phyloP scores from a whole-genome alignment of 2,329 filamentous ascomycete genomes.

The Trichoderma sp. region DNA sequence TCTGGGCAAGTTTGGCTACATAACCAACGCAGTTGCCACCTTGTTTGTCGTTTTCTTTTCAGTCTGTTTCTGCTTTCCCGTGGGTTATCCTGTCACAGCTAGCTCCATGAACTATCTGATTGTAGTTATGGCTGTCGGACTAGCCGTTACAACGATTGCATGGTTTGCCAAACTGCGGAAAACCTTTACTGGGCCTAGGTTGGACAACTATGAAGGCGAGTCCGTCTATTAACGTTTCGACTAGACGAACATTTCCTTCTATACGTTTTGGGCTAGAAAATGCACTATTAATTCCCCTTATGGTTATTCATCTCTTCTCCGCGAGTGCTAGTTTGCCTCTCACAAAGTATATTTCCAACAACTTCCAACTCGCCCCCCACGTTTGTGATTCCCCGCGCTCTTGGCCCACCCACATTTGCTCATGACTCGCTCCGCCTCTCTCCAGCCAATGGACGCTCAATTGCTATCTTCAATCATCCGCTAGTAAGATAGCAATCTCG shows the following conservation, averaged over 20 bases:
- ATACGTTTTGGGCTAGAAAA: not conserved
- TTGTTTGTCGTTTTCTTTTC: slow-evolving; percentile 30
- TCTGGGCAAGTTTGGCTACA: slow-evolving; percentile 29
- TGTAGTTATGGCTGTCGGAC: slow-evolving; percentile 29
- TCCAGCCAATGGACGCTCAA: not conserved
- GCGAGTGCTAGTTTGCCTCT: not conserved
- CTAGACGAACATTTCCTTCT: not conserved
- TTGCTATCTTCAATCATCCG: not conserved
- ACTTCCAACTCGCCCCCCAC: not conserved
- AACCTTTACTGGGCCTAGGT: slow-evolving; percentile 28
- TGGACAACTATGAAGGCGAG: slow-evolving; percentile 2
- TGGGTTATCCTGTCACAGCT: slow-evolving; percentile 25
- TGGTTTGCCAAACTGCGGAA: slow-evolving; percentile 28
- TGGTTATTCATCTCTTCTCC: not conserved
- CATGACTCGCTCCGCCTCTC: not conserved
- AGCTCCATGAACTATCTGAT: slow-evolving; percentile 32
- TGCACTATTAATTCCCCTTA: not conserved
- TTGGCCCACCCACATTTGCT: not conserved
- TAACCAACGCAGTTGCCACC: slow-evolving; percentile 26
- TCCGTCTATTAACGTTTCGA: not conserved
- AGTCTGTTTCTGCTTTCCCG: slow-evolving; percentile 30
- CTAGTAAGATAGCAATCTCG: slow-evolving; percentile 2
- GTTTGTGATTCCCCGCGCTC: not conserved
- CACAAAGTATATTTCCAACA: not conserved
- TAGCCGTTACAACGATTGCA: slow-evolving; percentile 24